Base-by-base conservation (phyloP, 208 protist genomes). In the Crithidia acanthocephali region DNA sequence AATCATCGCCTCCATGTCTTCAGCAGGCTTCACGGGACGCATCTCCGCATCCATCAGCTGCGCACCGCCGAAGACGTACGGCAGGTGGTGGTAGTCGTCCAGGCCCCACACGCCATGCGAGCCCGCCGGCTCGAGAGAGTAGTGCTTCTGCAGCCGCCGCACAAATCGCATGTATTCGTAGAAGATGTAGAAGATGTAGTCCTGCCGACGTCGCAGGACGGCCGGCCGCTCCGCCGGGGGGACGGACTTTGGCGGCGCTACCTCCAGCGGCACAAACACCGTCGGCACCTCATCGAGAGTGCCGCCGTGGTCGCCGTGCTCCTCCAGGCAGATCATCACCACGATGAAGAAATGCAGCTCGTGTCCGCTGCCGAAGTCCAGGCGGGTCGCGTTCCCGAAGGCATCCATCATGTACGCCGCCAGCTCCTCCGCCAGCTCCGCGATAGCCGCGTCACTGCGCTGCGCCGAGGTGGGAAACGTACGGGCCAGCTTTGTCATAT, bases 331-430 rank as follows among this genome's bases (percentile, higher is more conserved):
- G 25, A 95, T 95, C 77, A 92, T 94, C 28, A 99, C 37, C 20
- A 96, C 95, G 5, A 90, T 84, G 32, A 99, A 90, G 79, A 99
- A 99, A 66, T 97, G 86, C n/a, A 98, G 64, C 81, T 99, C 99
- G 73, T 99, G 98, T 22, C 99, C 98, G 10, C 97, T 99, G 59
- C 99, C 99, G 77, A 99, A 99, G 84, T 99, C 99, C 8, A 99
- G 98, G 45, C 99, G 91, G 3, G 83, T 94, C 27, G 71, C 56
- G 73, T 99, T 99, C 4, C 99, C 99, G 57, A 99, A 99, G 33
- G 85, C 66, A 56, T 98, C 94, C 45, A 80, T 69, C 10, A 98
- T 68, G 80, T 99, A 99, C 18, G 74, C 74, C 3, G 68, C 73
- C 13, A 99, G 32, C 81, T 99, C 98, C 37, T 61, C 64, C 32